Evolutionary conservation across 2,329 filamentous ascomycete species (phyloP).

Genomic region (Stagonosporopsis cucurbitacearum): DNA sequence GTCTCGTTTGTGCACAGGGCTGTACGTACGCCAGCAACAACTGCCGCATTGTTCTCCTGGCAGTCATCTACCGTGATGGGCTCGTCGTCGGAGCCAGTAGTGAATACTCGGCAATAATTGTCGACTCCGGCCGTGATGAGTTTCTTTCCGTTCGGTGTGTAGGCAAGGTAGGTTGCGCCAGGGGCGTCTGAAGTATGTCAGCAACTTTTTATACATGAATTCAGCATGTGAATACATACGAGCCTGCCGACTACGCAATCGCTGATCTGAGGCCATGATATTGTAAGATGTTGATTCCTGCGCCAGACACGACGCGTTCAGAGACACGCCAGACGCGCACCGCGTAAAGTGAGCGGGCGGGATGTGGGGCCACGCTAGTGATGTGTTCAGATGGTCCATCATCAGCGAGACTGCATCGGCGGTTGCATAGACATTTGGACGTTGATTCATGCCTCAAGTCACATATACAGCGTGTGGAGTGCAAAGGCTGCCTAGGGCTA

Average conservation of each 20-base stretch:
- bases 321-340: constrained; percentile 5
- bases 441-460: too few species aligned
- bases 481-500: too few species aligned
- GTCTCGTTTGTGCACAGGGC: background rate
- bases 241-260: constrained; percentile 41
- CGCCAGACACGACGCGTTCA: constrained; percentile 14
- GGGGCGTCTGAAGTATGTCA: constrained; percentile 67
- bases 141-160: constrained; percentile 85
- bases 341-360: constrained; percentile 11
- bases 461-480: too few species aligned
- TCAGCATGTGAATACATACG: constrained; percentile 27
- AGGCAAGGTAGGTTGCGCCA: constrained; percentile 84
- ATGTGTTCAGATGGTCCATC: background rate
- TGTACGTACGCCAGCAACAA: constrained; percentile 69
- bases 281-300: constrained; percentile 3
- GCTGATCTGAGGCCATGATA: constrained; percentile 25
- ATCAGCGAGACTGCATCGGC: background rate
- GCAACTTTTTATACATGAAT: constrained; percentile 8
- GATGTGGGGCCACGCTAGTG: constrained; percentile 15
- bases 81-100: constrained; percentile 88
- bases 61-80: constrained; percentile 91
- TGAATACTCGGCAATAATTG: constrained; percentile 91
- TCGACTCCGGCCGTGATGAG: constrained; percentile 93
- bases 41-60: constrained; percentile 81
- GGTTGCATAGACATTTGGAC: too few species aligned